Conservation (phyloP, 495 filamentous ascomycete genomes). For the Hypoxylon cercidicola region DNA sequence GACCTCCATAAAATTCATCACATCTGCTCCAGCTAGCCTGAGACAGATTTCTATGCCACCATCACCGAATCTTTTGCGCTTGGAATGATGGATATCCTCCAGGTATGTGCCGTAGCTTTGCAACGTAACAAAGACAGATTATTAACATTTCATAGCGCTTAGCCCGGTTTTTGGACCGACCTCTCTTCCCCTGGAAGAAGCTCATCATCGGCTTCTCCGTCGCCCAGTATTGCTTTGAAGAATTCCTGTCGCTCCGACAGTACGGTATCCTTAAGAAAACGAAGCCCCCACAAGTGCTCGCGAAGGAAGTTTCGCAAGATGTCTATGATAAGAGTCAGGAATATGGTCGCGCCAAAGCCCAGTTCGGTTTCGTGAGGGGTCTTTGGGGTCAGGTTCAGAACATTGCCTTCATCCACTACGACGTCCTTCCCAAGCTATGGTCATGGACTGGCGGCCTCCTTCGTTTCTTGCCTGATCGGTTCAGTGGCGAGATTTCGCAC, state of each 20-base stretch:
- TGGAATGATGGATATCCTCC: constrained; percentile 52
- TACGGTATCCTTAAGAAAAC: constrained; percentile 83
- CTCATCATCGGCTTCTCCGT: constrained; percentile 93
- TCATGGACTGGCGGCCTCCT: constrained; percentile 76
- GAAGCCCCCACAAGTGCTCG: constrained; percentile 82
- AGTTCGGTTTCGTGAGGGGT: constrained; percentile 80
- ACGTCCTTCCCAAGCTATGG: constrained; percentile 93
- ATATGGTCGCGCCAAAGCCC: constrained; percentile 94
- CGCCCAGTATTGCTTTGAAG: constrained; percentile 87
- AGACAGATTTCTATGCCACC: constrained; percentile 31
- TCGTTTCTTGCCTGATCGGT: constrained; percentile 76
- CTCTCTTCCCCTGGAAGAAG: constrained; percentile 95
- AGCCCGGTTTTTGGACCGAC: constrained; percentile 86
- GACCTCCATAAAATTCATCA: neutral
- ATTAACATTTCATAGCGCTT: constrained; percentile 69
- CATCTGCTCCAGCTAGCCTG: constrained; percentile 22
- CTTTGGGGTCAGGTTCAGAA: constrained; percentile 89
- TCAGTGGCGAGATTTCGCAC: constrained; percentile 92
- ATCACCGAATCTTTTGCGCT: constrained; percentile 18
- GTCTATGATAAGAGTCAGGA: constrained; percentile 96
- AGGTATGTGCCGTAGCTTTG: constrained; percentile 48
- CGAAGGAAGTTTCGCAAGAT: constrained; percentile 85
- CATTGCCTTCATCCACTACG: constrained; percentile 85
- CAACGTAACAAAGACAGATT: neutral
- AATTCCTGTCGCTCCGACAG: constrained; percentile 84